A percentile compares a stretch with the other conserved stretches of the same genome.
Conservation (phyloP, 495 filamentous ascomycete genomes). For the Penicillium odoratum region DNA sequence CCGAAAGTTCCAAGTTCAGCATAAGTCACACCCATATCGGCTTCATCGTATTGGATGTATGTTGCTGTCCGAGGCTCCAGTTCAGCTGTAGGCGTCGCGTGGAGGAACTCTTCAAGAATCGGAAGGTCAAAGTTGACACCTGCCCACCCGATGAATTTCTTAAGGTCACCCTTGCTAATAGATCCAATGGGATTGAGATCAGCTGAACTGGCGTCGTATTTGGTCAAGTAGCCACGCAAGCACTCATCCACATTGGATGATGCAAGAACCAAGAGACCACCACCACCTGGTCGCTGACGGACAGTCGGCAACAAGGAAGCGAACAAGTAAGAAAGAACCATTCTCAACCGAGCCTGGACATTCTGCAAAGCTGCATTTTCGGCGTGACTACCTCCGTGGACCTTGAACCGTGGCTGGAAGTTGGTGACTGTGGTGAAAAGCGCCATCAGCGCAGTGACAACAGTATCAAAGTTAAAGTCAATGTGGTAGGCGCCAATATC, state of each 20-base stretch:
- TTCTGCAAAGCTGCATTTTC: conserved; percentile 77
- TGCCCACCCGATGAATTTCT: conserved; percentile 73
- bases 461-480: conserved; percentile 73
- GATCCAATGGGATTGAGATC: conserved; percentile 73
- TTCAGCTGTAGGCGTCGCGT: conserved; percentile 78
- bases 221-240: conserved; percentile 71
- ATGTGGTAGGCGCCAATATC: conserved; percentile 75
- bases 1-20: conserved; percentile 59
- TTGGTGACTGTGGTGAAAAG: conserved; percentile 55
- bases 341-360: conserved; percentile 75
- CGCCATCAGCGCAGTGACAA: conserved; percentile 53
- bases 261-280: conserved; percentile 64
- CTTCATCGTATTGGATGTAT: conserved; percentile 61
- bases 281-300: conserved; percentile 50
- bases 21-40: conserved; percentile 69
- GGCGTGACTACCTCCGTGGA: conserved; percentile 59
- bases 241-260: conserved; percentile 58
- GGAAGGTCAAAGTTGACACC: conserved; percentile 63
- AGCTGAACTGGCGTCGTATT: conserved; percentile 63
- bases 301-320: conserved; percentile 65
- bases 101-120: conserved; percentile 70
- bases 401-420: conserved; percentile 66
- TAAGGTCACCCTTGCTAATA: conserved; percentile 73
- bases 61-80: conserved; percentile 73
- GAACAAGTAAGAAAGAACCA: conserved; percentile 79